Evolutionary conservation across 2,329 filamentous ascomycete genomes (phyloP), one percentile per base, ranked within the genome.

Genomic region (Cladosporium austrohemisphaericum): DNA sequence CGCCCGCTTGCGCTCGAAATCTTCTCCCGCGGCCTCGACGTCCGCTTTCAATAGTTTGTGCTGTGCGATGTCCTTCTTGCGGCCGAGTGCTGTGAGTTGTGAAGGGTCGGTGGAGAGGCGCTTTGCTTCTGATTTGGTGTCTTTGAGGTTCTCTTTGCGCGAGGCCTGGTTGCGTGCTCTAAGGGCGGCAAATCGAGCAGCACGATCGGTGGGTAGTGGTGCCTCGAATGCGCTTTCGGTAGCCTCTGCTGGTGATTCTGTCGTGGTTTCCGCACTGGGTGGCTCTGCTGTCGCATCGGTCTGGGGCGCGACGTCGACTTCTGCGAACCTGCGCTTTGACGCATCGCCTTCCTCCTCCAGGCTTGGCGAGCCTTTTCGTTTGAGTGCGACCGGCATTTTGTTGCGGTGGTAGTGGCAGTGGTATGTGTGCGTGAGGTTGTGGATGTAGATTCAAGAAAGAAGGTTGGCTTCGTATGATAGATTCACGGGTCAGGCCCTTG

Each of bases 1-100:
- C 1, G 93, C 93, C 32, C 93, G 84, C 72, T 97, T 96, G 58
- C 93, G 87, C 76, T 98, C 93, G 64, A 97, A 98, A 68, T 97
- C 93, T 49, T 88, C 89, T 26, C 90, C 90, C 0, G 78, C 76
- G 14, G 88, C 88, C 67, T 91, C 88, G 1, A 90, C 84, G 61
- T 96, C 90, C 3, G 90, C 88, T 73, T 95, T 95, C 35, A 96
- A 78, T 0, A 98, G 81, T 65, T 97, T 98, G 68, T 96, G 89
- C 5, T 86, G 84, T 16, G 93, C 92, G 57, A 93, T 84, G 49
- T 88, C 91, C 61, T 89, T 87, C 63, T 90, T 89, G 54, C 91
- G 86, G 56, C 86, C 83, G n/a, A 97, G 74, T 1, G 87, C 80
- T 1, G 82, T 82, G 41, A 96, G 80, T 54, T 92, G 79, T 3